Percentiles rank a stretch among this genome's conserved stretches.
phyloP scores from a whole-genome alignment of 225 moss, liverwort and hornwort genomes.

The Lunularia cruciata region DNA sequence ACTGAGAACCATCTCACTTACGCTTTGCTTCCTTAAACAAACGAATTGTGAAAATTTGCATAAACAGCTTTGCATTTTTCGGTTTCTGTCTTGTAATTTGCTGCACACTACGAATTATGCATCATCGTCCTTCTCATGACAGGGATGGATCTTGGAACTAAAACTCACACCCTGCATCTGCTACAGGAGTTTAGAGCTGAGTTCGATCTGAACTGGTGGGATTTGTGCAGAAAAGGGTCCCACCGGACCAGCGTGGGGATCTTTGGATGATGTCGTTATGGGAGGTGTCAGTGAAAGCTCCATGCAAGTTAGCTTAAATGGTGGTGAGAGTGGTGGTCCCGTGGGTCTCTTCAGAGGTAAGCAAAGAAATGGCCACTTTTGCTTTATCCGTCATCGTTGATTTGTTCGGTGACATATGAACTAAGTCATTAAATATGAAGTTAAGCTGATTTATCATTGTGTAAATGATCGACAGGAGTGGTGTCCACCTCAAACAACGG shows the following conservation, averaged over 20 bases:
- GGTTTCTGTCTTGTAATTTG: background rate
- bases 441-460: background rate
- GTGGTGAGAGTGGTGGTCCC: slow-evolving; percentile 64
- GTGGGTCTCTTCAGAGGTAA: slow-evolving; percentile 73
- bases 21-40: no score
- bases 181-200: background rate
- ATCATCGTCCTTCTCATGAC: background rate
- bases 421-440: no score
- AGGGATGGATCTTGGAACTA: background rate
- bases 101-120: no score
- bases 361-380: no score
- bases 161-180: background rate
- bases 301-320: slow-evolving; percentile 58
- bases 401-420: no score
- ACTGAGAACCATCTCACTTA: no score
- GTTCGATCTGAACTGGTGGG: background rate
- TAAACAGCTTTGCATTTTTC: background rate
- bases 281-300: slow-evolving; percentile 91
- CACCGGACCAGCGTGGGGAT: slow-evolving; percentile 81
- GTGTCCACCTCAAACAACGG: slow-evolving; percentile 83
- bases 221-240: slow-evolving; percentile 54
- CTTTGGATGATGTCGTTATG: slow-evolving; percentile 97
- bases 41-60: background rate
- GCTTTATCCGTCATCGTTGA: no score
- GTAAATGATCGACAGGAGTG: slow-evolving; percentile 22